Percentiles rank a stretch among this genome's conserved stretches.
These are phyloP conservation scores for Ilyonectria robusta DNA, from an alignment of 2,329 filamentous ascomycete species.

Conservation along the genomic window DNA sequence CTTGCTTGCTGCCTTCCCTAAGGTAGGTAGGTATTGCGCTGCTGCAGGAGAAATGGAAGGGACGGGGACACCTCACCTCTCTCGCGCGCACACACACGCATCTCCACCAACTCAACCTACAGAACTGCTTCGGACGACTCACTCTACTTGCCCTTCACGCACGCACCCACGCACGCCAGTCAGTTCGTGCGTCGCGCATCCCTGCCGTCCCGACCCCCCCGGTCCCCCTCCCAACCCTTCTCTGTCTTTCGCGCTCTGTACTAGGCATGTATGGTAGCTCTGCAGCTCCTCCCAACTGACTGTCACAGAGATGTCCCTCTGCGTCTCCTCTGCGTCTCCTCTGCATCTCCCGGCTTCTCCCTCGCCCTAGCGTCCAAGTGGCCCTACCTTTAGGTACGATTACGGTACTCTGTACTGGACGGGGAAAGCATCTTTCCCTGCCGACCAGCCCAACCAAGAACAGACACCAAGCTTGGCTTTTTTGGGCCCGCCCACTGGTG, in stretches of 20 bases:
- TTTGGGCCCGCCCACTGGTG: slow-evolving; percentile 12
- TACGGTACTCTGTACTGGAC: slow-evolving; percentile 18
- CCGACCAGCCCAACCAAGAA: slow-evolving; percentile 17
- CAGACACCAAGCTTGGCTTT: slow-evolving; percentile 11
- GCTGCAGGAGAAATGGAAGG: slow-evolving; percentile 30
- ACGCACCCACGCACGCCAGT: slow-evolving; percentile 41
- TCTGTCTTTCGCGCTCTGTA: slow-evolving; percentile 22
- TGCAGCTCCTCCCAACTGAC: slow-evolving; percentile 14
- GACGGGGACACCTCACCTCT: slow-evolving; percentile 21
- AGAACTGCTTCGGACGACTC: slow-evolving; percentile 32
- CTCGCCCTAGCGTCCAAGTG: slow-evolving; percentile 9
- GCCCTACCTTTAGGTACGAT: slow-evolving; percentile 16
- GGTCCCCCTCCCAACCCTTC: slow-evolving; percentile 45
- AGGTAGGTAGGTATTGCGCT: slow-evolving; percentile 10
- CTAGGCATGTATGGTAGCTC: neutral
- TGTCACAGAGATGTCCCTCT: neutral
- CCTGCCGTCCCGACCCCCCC: slow-evolving; percentile 43
- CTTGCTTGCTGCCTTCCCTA: slow-evolving; percentile 20
- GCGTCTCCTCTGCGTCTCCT: neutral
- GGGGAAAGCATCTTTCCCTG: slow-evolving; percentile 19
- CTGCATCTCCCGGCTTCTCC: slow-evolving; percentile 12
- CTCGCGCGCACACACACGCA: slow-evolving; percentile 16
- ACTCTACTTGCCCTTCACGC: slow-evolving; percentile 26
- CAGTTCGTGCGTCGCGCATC: slow-evolving; percentile 48
- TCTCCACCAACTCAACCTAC: slow-evolving; percentile 39